These are phyloP conservation scores for Podospora bellae-mahoneyi DNA, from an alignment of 495 filamentous ascomycete species.

Conservation along the genomic window DNA sequence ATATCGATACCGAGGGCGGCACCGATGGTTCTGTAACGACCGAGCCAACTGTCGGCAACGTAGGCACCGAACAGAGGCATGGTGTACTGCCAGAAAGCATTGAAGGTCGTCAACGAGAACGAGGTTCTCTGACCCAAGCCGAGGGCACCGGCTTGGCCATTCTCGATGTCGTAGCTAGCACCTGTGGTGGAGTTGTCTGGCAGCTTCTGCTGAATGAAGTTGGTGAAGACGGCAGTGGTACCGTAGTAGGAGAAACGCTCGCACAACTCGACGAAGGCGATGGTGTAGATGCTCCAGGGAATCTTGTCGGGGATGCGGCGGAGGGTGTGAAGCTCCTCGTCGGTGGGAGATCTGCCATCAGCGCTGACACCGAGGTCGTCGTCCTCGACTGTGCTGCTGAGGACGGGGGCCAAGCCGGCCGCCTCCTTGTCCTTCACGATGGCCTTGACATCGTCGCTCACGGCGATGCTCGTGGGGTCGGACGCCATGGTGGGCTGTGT, in stretches of 20 bases:
- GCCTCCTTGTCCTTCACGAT: conserved; percentile 20
- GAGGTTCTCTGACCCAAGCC: conserved; percentile 64
- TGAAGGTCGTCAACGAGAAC: conserved; percentile 64
- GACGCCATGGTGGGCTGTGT: conserved; percentile 16
- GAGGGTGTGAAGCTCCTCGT: conserved; percentile 58
- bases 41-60: conserved; percentile 68
- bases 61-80: conserved; percentile 66
- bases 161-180: conserved; percentile 37
- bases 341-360: conserved; percentile 45
- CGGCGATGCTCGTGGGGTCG: conserved; percentile 18
- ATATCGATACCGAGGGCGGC: conserved; percentile 55
- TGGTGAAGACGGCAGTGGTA: conserved; percentile 57
- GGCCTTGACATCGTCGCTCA: conserved; percentile 16
- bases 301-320: conserved; percentile 63
- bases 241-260: conserved; percentile 82
- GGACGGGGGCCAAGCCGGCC: conserved; percentile 10
- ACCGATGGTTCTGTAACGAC: conserved; percentile 68
- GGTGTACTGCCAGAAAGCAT: conserved; percentile 70
- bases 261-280: conserved; percentile 72
- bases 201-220: conserved; percentile 65
- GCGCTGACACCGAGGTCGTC: conserved; percentile 17
- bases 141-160: conserved; percentile 61
- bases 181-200: conserved; percentile 60
- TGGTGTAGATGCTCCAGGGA: conserved; percentile 61
- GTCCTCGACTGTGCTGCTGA: conserved; percentile 8